phyloP scores from a whole-genome alignment of 2,329 filamentous ascomycete species.

The Onygenales sp. region DNA sequence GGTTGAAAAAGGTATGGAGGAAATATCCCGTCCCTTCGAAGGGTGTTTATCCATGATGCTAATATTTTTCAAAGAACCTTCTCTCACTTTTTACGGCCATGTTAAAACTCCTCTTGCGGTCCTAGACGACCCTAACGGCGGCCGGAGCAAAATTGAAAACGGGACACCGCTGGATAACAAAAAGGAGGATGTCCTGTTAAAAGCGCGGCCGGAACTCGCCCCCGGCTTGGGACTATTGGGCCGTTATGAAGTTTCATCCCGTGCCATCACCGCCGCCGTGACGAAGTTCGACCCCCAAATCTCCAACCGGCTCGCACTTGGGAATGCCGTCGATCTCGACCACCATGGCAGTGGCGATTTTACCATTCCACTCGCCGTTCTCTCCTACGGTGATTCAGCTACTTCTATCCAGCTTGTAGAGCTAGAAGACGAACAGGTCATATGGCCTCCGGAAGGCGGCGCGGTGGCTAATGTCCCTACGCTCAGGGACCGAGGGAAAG shows the following conservation, averaged over 20 bases:
- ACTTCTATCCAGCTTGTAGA: slow-evolving; percentile 38
- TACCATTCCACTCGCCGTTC: slow-evolving; percentile 27
- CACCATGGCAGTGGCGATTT: slow-evolving; percentile 17
- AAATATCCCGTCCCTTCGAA: background rate
- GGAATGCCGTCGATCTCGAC: slow-evolving; percentile 34
- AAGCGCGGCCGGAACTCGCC: slow-evolving; percentile 27
- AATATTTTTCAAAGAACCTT: slow-evolving; percentile 1
- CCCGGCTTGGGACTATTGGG: slow-evolving; percentile 20
- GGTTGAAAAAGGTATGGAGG: slow-evolving; percentile 18
- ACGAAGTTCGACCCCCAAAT: slow-evolving; percentile 25
- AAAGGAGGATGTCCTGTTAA: slow-evolving; percentile 18
- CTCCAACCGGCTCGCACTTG: slow-evolving; percentile 40
- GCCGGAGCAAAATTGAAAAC: background rate
- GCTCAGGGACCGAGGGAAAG: slow-evolving; percentile 32
- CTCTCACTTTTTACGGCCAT: slow-evolving; percentile 1
- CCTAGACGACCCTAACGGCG: background rate
- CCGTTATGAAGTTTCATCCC: slow-evolving; percentile 23
- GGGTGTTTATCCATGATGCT: background rate
- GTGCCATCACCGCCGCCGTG: slow-evolving; percentile 19
- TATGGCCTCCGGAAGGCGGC: slow-evolving; percentile 12
- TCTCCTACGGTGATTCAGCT: slow-evolving; percentile 35
- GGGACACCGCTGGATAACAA: background rate
- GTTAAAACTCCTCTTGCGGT: background rate
- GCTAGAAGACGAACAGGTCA: slow-evolving; percentile 20
- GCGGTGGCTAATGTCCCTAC: slow-evolving; percentile 22